Percentiles rank a stretch among this genome's conserved stretches.
phyloP scores from a whole-genome alignment of 805 yeast species.

The Kuraishia capsulata region DNA sequence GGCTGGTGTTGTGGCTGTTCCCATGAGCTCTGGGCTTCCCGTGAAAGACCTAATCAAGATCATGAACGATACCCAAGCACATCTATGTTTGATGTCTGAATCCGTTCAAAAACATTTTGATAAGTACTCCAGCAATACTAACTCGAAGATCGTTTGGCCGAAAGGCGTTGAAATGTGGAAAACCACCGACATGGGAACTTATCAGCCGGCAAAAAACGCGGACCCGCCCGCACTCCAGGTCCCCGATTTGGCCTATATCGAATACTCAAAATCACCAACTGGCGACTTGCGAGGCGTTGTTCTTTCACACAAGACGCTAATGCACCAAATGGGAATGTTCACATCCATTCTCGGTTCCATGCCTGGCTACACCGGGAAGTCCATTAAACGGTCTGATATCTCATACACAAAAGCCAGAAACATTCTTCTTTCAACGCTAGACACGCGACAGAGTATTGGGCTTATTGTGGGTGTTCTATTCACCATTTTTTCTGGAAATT shows the following conservation, averaged over 20 bases:
- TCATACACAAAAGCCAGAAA: conserved; percentile 37
- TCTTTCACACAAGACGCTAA: conserved; percentile 77
- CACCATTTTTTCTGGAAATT: conserved; percentile 78
- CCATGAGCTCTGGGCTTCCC: conserved; percentile 70
- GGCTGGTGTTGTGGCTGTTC: conserved; percentile 93
- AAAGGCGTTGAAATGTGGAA: conserved; percentile 66
- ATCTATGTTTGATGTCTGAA: conserved; percentile 75
- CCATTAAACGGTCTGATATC: conserved; percentile 43
- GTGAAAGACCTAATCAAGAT: conserved; percentile 63
- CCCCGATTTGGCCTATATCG: conserved; percentile 88
- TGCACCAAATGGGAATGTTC: conserved; percentile 79
- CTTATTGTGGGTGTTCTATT: conserved; percentile 72
- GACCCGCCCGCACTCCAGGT: conserved; percentile 60
- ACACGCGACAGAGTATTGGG: conserved; percentile 77
- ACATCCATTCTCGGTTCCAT: conserved; percentile 59
- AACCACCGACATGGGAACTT: conserved; percentile 80
- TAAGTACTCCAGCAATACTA: conserved; percentile 42
- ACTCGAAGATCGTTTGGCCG: conserved; percentile 56
- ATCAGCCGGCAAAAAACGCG: conserved; percentile 44
- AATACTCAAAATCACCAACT: conserved; percentile 80
- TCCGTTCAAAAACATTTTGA: conserved; percentile 69
- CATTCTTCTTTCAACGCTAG: conserved; percentile 55
- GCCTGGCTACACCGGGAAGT: conserved; percentile 30
- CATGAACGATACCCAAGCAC: conserved; percentile 65
- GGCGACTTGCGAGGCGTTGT: conserved; percentile 94